Conservation (phyloP, 148 eudicot genomes). For the Spergularia bocconei region DNA sequence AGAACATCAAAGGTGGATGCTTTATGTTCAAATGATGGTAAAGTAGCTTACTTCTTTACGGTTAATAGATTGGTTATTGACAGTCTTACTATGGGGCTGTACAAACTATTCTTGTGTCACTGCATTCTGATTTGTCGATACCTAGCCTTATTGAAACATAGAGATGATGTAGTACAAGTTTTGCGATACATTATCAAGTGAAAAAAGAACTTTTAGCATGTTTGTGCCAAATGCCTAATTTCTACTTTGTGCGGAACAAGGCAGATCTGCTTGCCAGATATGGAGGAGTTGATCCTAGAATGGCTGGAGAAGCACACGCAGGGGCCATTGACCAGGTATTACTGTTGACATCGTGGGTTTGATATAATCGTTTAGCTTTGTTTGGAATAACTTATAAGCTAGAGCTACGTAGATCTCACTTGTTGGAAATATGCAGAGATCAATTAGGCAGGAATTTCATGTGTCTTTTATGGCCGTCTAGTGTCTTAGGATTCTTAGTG, state of each 20-base stretch:
- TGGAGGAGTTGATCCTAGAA: conserved; percentile 99
- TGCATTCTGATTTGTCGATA: not conserved
- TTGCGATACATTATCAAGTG: not conserved
- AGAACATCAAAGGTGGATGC: not conserved
- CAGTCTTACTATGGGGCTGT: not conserved
- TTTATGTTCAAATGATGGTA: not conserved
- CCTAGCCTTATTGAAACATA: not conserved
- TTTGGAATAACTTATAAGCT: not conserved
- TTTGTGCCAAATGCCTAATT: conserved; percentile 17
- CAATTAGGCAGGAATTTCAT: too few relatives aligned
- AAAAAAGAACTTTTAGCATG: not conserved
- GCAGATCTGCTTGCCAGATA: conserved; percentile 89
- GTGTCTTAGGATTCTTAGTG: not conserved
- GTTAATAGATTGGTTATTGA: not conserved
- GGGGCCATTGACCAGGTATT: conserved; percentile 79
- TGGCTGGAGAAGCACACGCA: conserved; percentile 97
- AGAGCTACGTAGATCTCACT: not conserved
- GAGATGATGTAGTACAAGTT: not conserved
- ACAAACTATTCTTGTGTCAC: conserved; percentile 3
- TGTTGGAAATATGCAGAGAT: not conserved
- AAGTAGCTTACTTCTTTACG: not conserved
- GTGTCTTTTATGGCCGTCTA: not conserved
- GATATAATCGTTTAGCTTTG: not conserved
- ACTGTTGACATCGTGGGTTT: conserved; percentile 8
- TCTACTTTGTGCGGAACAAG: conserved; percentile 41